Percentiles rank a stretch among this genome's conserved stretches.
Conservation (phyloP, 805 yeast genomes). For the Cyberlindnera veronae region DNA sequence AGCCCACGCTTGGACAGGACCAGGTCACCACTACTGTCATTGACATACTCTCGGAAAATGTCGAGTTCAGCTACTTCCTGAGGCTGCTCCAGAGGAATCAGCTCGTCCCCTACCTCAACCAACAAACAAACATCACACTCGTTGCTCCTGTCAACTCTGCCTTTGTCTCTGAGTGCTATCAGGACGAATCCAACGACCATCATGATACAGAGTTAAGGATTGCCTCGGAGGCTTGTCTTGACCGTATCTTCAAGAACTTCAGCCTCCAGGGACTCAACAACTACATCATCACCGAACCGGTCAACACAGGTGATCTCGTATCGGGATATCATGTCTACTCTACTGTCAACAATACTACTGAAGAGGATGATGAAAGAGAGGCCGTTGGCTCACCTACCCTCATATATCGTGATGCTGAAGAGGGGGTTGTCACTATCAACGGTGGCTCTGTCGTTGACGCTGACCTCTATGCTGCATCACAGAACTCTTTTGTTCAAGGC, state of each 20-base stretch:
- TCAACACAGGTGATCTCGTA: conserved; percentile 10
- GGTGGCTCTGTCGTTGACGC: conserved; percentile 49
- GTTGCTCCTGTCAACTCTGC: conserved; percentile 83
- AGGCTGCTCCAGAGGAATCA: conserved; percentile 59
- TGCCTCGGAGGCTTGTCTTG: conserved; percentile 1
- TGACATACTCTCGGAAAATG: conserved; percentile 65
- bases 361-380: conserved; percentile 5
- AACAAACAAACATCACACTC: conserved; percentile 61
- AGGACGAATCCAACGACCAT: too few species aligned
- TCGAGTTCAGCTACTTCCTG: conserved; percentile 63
- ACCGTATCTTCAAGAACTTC: conserved; percentile 5
- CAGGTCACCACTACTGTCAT: conserved; percentile 44
- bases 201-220: too few species aligned
- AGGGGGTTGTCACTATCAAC: conserved; percentile 34
- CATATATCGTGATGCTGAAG: conserved; percentile 12
- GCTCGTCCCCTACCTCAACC: conserved; percentile 58
- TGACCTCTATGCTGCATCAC: conserved; percentile 57
- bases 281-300: conserved; percentile 17
- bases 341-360: conserved; percentile 15
- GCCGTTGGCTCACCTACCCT: conserved; percentile 30
- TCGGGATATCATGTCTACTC: conserved; percentile 13
- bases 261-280: conserved; percentile 9
- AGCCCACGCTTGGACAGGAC: conserved; percentile 2
- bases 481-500: conserved; percentile 66
- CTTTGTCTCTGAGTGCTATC: conserved; percentile 37